Percentiles rank a stretch among this genome's conserved stretches.
Conservation (phyloP, 2,329 filamentous ascomycete genomes). For the Gliomastix tumulicola region DNA sequence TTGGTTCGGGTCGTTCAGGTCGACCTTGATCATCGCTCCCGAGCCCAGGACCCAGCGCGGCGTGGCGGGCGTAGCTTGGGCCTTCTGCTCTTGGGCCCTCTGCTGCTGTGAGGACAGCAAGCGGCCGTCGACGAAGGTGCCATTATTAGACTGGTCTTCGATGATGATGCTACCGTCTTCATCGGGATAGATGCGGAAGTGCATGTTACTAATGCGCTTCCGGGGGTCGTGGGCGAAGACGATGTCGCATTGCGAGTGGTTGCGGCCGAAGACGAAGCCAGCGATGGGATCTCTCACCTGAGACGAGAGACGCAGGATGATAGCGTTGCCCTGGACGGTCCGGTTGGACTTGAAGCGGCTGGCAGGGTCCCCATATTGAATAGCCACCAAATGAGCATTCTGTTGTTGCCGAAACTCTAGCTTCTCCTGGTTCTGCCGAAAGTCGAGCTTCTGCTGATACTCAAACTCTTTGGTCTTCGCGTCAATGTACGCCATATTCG, state of each 20-base stretch:
- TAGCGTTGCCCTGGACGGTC: constrained; percentile 50
- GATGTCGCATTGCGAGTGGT: constrained; percentile 63
- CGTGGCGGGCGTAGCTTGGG: constrained; percentile 21
- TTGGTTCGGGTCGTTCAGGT: constrained; percentile 38
- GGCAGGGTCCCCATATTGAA: too few relatives aligned
- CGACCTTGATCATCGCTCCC: constrained; percentile 67
- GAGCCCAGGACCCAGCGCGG: constrained; percentile 57
- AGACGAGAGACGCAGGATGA: constrained; percentile 76
- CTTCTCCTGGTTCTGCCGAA: too few relatives aligned
- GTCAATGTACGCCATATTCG: too few relatives aligned
- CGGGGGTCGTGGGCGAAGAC: constrained; percentile 58
- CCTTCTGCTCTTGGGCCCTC: too few relatives aligned
- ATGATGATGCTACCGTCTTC: constrained; percentile 83
- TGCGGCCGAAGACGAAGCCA: constrained; percentile 86
- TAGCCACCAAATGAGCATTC: too few relatives aligned
- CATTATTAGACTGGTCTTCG: constrained; percentile 92
- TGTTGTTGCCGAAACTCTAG: too few relatives aligned
- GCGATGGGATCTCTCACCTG: constrained; percentile 57
- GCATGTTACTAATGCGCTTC: constrained; percentile 82
- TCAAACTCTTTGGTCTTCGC: too few relatives aligned
- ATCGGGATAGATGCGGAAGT: constrained; percentile 91
- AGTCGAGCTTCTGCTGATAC: too few relatives aligned
- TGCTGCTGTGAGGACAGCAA: constrained; percentile 46
- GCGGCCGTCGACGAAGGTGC: constrained; percentile 74
- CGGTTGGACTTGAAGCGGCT: constrained; percentile 35